Percentiles rank a stretch among this genome's conserved stretches.
Evolutionary conservation across 257 asterid species (phyloP).

Genomic region (Nicotiana benthamiana): DNA sequence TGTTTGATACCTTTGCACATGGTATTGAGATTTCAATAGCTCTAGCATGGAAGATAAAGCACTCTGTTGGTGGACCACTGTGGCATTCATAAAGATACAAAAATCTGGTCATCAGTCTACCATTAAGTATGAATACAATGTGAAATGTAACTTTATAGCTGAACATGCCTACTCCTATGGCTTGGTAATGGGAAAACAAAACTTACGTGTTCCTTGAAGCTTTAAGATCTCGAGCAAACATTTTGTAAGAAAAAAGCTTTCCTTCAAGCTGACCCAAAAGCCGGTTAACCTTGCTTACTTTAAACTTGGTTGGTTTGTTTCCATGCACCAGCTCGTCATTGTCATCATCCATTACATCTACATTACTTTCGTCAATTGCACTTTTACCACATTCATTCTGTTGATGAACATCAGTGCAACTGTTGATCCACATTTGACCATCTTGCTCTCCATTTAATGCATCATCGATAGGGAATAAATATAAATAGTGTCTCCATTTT

Average conservation of each 20-base stretch:
- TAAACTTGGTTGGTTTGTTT: conserved; percentile 52
- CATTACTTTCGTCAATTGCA: conserved; percentile 20
- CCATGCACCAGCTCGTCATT: conserved; percentile 27
- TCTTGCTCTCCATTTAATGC: conserved; percentile 25
- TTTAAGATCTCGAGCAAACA: conserved; percentile 95
- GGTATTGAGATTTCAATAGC: conserved; percentile 72
- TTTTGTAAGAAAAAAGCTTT: conserved; percentile 71
- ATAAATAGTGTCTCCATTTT: conserved; percentile 91
- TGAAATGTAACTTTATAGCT: not conserved
- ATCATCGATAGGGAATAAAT: conserved; percentile 65
- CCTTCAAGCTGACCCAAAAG: conserved; percentile 78
- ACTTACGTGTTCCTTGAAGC: conserved; percentile 84
- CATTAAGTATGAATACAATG: not conserved
- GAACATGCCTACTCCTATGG: not conserved
- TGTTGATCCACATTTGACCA: conserved; percentile 16
- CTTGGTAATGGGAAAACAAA: not conserved
- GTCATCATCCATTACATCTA: conserved; percentile 18
- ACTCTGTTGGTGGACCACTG: conserved; percentile 98
- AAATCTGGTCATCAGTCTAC: not conserved
- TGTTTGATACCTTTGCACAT: conserved; percentile 41
- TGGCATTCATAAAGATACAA: conserved; percentile 15
- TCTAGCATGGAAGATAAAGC: conserved; percentile 85
- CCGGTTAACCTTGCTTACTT: conserved; percentile 57
- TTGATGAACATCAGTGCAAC: conserved; percentile 15
- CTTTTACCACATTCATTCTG: conserved; percentile 19